A percentile compares a stretch with the other conserved stretches of the same genome.
Conservation (phyloP, 1,284 basidiomycete species). For the Moniliella sp. region DNA sequence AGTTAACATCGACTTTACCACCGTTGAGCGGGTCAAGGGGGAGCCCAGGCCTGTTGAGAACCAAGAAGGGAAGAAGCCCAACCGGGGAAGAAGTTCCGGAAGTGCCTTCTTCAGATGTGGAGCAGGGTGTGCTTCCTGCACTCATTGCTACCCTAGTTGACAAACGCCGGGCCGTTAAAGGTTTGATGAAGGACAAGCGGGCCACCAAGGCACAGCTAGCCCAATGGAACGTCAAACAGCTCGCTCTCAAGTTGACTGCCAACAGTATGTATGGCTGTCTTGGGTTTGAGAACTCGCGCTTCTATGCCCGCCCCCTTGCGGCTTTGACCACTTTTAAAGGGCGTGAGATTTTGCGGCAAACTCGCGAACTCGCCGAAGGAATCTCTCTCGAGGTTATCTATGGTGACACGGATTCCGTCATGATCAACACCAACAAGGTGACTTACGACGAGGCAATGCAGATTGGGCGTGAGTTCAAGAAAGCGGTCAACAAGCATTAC, state of each 20-base stretch:
- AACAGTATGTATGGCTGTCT: slow-evolving; percentile 99
- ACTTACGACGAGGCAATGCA: slow-evolving; percentile 68
- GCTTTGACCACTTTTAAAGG: slow-evolving; percentile 94
- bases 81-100: slow-evolving; percentile 46
- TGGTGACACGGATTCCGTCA: slow-evolving; percentile 94
- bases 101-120: slow-evolving; percentile 50
- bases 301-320: slow-evolving; percentile 87
- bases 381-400: slow-evolving; percentile 83
- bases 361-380: slow-evolving; percentile 72
- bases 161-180: slow-evolving; percentile 72
- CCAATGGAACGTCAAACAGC: slow-evolving; percentile 87
- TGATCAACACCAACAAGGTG: slow-evolving; percentile 84
- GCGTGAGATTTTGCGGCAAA: slow-evolving; percentile 83
- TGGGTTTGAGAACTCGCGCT: slow-evolving; percentile 85
- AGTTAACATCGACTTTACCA: slow-evolving; percentile 99
- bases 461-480: slow-evolving; percentile 80
- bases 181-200: slow-evolving; percentile 73
- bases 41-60: too few species aligned
- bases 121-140: slow-evolving; percentile 73
- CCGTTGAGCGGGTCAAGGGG: slow-evolving; percentile 63
- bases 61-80: too few species aligned
- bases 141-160: slow-evolving; percentile 84
- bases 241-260: slow-evolving; percentile 87
- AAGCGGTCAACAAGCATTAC: slow-evolving; percentile 83
- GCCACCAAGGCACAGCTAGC: slow-evolving; percentile 54